Conservation (phyloP, 805 yeast genomes). For the Diddensiella caesifluorescens region DNA sequence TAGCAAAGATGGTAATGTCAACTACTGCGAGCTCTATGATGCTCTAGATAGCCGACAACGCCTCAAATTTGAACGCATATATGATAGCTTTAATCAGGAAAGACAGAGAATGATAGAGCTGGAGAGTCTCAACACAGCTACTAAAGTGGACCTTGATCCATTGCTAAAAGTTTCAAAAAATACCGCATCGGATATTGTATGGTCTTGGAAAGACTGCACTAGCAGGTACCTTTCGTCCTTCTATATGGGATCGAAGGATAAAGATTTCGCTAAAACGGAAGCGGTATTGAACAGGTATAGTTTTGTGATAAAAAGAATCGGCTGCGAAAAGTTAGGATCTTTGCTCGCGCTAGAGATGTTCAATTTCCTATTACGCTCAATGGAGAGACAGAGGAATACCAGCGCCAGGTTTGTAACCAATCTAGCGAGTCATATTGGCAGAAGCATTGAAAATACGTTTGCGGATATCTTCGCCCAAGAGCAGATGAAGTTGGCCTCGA, state of each 20-base stretch:
- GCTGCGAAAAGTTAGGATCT: no score
- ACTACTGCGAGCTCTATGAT: conserved; percentile 15
- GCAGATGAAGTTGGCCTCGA: not conserved
- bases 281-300: no score
- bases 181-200: not conserved
- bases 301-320: no score
- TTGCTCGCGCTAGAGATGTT: not conserved
- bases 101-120: conserved; percentile 71
- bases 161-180: not conserved
- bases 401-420: not conserved
- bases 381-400: not conserved
- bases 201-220: not conserved
- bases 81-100: conserved; percentile 65
- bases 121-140: conserved; percentile 13
- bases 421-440: not conserved
- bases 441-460: not conserved
- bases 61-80: conserved; percentile 50
- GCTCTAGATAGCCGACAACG: conserved; percentile 5
- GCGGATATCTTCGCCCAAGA: not conserved
- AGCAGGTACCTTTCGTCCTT: no score
- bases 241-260: no score
- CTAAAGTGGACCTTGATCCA: conserved; percentile 1
- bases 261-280: no score
- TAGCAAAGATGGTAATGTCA: not conserved
- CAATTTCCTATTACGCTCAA: not conserved